These are phyloP conservation scores for Colletotrichum lini DNA, from an alignment of 2,329 filamentous ascomycete species.

Conservation along the genomic window DNA sequence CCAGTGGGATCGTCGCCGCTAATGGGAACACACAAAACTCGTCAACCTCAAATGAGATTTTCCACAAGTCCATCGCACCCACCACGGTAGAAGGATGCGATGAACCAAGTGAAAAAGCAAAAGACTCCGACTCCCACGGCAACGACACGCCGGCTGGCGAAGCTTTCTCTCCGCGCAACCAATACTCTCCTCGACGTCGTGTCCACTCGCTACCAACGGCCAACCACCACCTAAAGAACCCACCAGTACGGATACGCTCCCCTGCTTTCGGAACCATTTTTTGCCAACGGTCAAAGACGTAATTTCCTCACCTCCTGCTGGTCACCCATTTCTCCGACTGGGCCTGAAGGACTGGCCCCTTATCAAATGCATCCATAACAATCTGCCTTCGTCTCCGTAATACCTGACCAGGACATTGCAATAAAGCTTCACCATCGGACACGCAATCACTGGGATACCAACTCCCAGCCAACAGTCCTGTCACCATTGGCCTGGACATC, in stretches of 20 bases:
- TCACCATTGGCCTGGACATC: slow-evolving; percentile 28
- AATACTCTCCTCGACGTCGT: not conserved
- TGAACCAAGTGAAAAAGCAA: not conserved
- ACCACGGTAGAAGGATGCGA: not conserved
- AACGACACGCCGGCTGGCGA: slow-evolving; percentile 1
- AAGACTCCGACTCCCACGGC: not conserved
- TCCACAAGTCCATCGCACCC: slow-evolving; percentile 26
- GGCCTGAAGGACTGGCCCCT: slow-evolving; percentile 21
- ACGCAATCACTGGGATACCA: slow-evolving; percentile 20
- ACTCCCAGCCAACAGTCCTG: slow-evolving; percentile 13
- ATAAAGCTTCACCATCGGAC: slow-evolving; percentile 19
- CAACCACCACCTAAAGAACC: slow-evolving; percentile 5
- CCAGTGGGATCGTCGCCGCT: slow-evolving; percentile 24
- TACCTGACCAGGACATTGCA: not conserved
- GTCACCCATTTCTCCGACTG: slow-evolving; percentile 32
- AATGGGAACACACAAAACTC: slow-evolving; percentile 26
- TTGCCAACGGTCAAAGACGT: slow-evolving; percentile 12
- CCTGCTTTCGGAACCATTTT: slow-evolving; percentile 24
- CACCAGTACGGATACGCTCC: slow-evolving; percentile 21
- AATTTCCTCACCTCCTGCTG: slow-evolving; percentile 18
- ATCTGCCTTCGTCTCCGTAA: slow-evolving; percentile 26
- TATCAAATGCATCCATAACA: slow-evolving; percentile 25
- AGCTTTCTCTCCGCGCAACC: not conserved
- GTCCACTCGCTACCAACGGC: not conserved
- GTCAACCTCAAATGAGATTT: slow-evolving; percentile 28